A percentile compares a stretch with the other conserved stretches of the same genome.
Evolutionary conservation across 208 protist genomes (phyloP).

Genomic region (Leishmania arabica): DNA sequence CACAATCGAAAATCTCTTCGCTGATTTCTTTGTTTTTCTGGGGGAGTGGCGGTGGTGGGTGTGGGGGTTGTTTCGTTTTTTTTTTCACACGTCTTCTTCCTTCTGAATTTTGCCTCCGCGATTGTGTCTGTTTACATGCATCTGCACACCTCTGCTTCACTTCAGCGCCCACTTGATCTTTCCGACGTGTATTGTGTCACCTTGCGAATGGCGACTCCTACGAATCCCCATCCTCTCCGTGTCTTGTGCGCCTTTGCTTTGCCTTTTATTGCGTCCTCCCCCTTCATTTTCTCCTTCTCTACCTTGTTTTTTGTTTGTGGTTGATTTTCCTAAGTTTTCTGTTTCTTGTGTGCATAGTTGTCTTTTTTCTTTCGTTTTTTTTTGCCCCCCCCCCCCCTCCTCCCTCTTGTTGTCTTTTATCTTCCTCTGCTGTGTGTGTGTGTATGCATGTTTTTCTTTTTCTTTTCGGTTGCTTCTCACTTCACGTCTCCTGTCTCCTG

Average conservation of each 20-base stretch:
- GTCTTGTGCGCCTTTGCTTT: slow-evolving; percentile 7
- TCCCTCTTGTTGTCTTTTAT: not conserved
- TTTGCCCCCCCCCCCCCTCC: not conserved
- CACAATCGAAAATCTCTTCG: slow-evolving; percentile 25
- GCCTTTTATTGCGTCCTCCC: not conserved
- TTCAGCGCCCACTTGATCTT: not conserved
- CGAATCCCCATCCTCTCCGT: not conserved
- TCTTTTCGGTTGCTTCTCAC: not conserved
- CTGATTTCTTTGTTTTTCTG: not conserved
- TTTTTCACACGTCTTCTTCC: not conserved
- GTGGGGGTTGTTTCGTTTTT: not conserved
- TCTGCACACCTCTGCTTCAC: not conserved
- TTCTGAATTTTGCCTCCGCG: not conserved
- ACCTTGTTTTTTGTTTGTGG: not conserved
- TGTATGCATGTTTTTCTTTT: not conserved
- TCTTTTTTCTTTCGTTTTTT: slow-evolving; percentile 5
- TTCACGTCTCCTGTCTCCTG: not conserved
- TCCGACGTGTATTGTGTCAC: not conserved
- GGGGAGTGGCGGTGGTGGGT: too few species aligned
- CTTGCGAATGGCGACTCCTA: not conserved
- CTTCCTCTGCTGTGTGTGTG: not conserved
- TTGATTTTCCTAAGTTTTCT: not conserved
- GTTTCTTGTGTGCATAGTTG: not conserved
- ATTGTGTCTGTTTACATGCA: not conserved
- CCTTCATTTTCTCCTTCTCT: slow-evolving; percentile 5